Percentiles rank a stretch among this genome's conserved stretches.
Evolutionary conservation across 2,329 filamentous ascomycete species (phyloP).

Genomic region (Neospermospora avenae): DNA sequence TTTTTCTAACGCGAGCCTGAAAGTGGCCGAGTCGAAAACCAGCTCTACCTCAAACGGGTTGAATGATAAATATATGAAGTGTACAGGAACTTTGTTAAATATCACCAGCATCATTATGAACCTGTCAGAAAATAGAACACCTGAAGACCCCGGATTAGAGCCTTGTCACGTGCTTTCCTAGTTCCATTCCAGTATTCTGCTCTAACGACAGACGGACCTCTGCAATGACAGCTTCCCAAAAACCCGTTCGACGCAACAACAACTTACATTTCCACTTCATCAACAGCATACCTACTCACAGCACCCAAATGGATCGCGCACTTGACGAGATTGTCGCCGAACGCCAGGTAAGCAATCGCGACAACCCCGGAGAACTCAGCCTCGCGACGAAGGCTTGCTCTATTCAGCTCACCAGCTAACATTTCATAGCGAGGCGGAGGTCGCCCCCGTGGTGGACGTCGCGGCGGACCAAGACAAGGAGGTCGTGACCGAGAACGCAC

Average conservation of each 20-base stretch:
- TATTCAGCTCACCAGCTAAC: constrained; percentile 16
- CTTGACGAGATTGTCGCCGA: constrained; percentile 63
- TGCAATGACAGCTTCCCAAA: neutral
- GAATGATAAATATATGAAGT: too few relatives aligned
- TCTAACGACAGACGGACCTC: neutral
- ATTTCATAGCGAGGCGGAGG: constrained; percentile 31
- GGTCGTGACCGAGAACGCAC: constrained; percentile 27
- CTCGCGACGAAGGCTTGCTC: constrained; percentile 21
- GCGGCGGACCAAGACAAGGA: constrained; percentile 34
- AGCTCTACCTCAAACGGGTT: too few relatives aligned
- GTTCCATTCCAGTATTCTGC: neutral
- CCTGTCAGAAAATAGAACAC: neutral
- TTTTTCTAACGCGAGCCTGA: too few relatives aligned
- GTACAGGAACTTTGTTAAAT: too few relatives aligned
- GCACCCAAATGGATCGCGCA: constrained; percentile 54
- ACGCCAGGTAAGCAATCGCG: constrained; percentile 47
- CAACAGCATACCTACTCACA: neutral
- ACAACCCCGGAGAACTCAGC: constrained; percentile 20
- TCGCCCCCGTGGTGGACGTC: constrained; percentile 32
- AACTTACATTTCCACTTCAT: neutral
- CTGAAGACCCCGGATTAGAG: neutral
- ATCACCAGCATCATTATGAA: neutral
- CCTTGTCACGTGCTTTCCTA: constrained; percentile 1
- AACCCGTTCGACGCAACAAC: neutral
- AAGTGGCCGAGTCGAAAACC: too few relatives aligned